These are phyloP conservation scores for Somion occarium DNA, from an alignment of 1,284 basidiomycete genomes.

Conservation along the genomic window DNA sequence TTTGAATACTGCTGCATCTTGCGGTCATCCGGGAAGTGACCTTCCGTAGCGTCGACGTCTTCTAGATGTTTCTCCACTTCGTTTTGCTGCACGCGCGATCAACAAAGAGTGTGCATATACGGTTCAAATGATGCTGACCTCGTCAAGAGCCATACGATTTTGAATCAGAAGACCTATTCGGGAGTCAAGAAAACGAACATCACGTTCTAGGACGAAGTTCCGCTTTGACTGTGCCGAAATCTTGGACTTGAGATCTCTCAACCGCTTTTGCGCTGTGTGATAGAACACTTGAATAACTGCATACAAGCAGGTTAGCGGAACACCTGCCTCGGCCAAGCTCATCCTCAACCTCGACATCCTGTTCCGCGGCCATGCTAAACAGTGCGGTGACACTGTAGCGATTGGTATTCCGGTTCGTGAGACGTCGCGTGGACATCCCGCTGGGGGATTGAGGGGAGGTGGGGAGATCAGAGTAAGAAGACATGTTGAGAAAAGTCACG, in stretches of 20 bases:
- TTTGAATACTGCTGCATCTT: conserved; percentile 96
- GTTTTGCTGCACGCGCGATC: conserved; percentile 57
- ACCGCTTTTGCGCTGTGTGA: conserved; percentile 82
- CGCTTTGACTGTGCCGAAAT: conserved; percentile 99
- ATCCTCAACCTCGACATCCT: conserved; percentile 98
- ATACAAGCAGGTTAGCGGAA: not conserved
- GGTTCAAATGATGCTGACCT: conserved; percentile 48
- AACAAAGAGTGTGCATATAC: not conserved
- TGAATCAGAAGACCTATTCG: conserved; percentile 97
- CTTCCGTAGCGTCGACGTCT: conserved; percentile 88
- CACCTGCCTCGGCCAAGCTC: conserved; percentile 87
- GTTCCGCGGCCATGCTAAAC: conserved; percentile 97
- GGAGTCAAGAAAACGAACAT: conserved; percentile 97
- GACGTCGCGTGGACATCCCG: conserved; percentile 61
- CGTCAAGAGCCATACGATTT: conserved; percentile 95
- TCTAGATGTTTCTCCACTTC: conserved; percentile 94
- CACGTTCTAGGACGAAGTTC: conserved; percentile 97
- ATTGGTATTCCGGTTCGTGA: conserved; percentile 91
- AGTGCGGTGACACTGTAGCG: conserved; percentile 94
- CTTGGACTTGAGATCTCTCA: conserved; percentile 94
- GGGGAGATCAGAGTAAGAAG: conserved; percentile 58
- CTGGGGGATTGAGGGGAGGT: conserved; percentile 45
- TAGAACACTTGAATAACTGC: not conserved
- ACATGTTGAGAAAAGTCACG: conserved; percentile 40
- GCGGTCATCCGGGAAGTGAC: conserved; percentile 90